These are phyloP conservation scores for Penicillium sp. DNA, from an alignment of 2,329 filamentous ascomycete genomes.

Conservation along the genomic window DNA sequence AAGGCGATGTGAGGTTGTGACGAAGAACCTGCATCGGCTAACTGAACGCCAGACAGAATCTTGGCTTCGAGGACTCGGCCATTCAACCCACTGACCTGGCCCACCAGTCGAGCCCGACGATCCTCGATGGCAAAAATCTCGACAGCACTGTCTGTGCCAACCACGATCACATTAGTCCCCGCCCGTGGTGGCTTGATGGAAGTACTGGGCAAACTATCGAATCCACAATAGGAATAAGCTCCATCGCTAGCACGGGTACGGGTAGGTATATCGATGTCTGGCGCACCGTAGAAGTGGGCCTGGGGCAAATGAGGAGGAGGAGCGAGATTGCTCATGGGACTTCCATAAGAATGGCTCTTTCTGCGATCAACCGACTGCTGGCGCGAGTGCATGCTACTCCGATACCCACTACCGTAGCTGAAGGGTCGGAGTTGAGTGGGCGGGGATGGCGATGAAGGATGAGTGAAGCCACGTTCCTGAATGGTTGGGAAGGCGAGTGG, in stretches of 20 bases:
- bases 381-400: conserved; percentile 32
- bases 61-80: conserved; percentile 79
- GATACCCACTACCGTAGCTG: conserved; percentile 38
- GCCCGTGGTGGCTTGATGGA: conserved; percentile 37
- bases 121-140: conserved; percentile 70
- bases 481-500: conserved; percentile 37
- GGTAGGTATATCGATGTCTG: conserved; percentile 58
- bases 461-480: conserved; percentile 35
- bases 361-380: conserved; percentile 35
- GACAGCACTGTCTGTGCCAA: conserved; percentile 74
- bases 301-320: conserved; percentile 70
- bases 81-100: conserved; percentile 67
- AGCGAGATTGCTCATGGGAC: conserved; percentile 30
- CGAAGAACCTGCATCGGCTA: conserved; percentile 47
- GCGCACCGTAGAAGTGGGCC: conserved; percentile 68
- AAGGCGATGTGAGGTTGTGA: conserved; percentile 71
- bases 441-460: conserved; percentile 41
- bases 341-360: conserved; percentile 35
- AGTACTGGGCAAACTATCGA: conserved; percentile 59
- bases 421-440: conserved; percentile 37
- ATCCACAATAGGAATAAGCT: conserved; percentile 71
- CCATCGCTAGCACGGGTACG: conserved; percentile 36
- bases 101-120: conserved; percentile 63
- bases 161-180: conserved; percentile 61
- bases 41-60: conserved; percentile 64